A percentile compares a stretch with the other conserved stretches of the same genome.
These are phyloP conservation scores for Eucalyptus victrix DNA, from an alignment of 345 rosid species.

Conservation along the genomic window DNA sequence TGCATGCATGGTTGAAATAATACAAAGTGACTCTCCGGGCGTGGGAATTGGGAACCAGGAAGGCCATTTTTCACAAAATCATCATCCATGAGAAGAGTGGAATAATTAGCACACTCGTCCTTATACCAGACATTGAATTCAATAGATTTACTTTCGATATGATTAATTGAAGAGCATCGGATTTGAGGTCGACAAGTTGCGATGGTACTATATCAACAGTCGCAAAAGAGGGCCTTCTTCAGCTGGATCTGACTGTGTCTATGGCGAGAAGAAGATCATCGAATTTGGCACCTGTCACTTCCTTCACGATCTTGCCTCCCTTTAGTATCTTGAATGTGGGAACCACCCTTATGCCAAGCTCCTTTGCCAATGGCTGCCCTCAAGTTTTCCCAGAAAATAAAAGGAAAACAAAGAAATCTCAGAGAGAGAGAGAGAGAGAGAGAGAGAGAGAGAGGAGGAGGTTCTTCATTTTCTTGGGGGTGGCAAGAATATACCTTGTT, in stretches of 20 bases:
- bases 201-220: not conserved
- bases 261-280: slow-evolving; percentile 71
- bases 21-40: not conserved
- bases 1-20: not conserved
- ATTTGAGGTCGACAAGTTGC: not conserved
- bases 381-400: not conserved
- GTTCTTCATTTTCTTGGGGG: not conserved
- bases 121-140: not conserved
- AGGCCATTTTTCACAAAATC: not conserved
- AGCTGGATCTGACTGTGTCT: slow-evolving; percentile 55
- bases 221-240: not conserved
- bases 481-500: slow-evolving; percentile 37
- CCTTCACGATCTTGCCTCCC: slow-evolving; percentile 52
- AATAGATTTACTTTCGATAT: not conserved
- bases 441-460: not conserved
- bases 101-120: not conserved
- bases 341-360: slow-evolving; percentile 79
- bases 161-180: not conserved
- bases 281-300: slow-evolving; percentile 74
- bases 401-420: not conserved
- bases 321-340: slow-evolving; percentile 90
- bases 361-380: slow-evolving; percentile 77
- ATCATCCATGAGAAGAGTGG: not conserved
- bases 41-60: not conserved
- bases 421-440: not conserved